These are phyloP conservation scores for Bassia scoparia DNA, from an alignment of 148 eudicot genomes.

Conservation along the genomic window DNA sequence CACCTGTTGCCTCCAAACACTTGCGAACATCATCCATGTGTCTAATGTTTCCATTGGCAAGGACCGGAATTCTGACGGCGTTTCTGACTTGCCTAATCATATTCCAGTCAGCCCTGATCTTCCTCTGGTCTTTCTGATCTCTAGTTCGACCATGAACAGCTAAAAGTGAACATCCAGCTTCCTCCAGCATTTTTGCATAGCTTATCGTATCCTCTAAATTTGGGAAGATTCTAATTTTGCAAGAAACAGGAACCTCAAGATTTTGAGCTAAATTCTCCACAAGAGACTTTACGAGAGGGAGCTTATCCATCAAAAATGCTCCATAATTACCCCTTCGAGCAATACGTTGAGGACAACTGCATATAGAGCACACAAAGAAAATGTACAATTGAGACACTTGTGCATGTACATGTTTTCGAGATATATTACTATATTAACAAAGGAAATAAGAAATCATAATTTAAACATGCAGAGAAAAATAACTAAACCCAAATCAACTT, in stretches of 20 bases:
- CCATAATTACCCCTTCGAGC: conserved; percentile 92
- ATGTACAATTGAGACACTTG: neutral
- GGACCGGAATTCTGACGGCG: conserved; percentile 76
- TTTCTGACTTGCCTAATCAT: conserved; percentile 64
- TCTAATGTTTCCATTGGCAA: conserved; percentile 85
- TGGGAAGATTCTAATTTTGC: conserved; percentile 91
- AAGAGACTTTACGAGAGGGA: conserved; percentile 73
- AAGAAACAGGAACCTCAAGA: conserved; percentile 84
- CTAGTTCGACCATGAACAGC: conserved; percentile 97
- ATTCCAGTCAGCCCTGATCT: conserved; percentile 74
- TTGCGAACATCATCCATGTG: conserved; percentile 75
- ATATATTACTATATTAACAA: neutral
- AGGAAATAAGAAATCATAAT: neutral
- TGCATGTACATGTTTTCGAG: neutral
- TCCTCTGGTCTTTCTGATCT: conserved; percentile 88
- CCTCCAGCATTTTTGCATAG: conserved; percentile 91
- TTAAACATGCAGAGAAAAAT: neutral
- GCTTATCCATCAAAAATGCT: conserved; percentile 93
- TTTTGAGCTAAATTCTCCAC: conserved; percentile 73
- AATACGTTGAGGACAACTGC: conserved; percentile 95
- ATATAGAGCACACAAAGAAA: conserved; percentile 20
- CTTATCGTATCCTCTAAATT: conserved; percentile 62
- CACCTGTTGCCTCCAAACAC: conserved; percentile 72
- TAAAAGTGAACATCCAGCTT: conserved; percentile 89
- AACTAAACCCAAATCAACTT: neutral